Conservation (phyloP, 306 rosid genomes). For the Rosa lucieae region DNA sequence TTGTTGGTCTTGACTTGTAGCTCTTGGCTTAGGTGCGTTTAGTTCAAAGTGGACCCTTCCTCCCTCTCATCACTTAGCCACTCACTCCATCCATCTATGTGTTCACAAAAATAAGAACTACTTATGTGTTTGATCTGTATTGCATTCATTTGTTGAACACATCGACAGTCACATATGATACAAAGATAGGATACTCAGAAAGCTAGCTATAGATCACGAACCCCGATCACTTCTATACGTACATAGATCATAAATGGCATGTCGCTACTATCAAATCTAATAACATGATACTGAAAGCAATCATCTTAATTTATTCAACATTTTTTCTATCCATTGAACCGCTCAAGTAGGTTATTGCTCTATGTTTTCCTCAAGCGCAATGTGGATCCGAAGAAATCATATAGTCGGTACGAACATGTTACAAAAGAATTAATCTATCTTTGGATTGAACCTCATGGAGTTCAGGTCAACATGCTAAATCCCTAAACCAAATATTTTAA, state of each 20-base stretch:
- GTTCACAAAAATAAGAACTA: background rate
- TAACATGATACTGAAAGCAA: background rate
- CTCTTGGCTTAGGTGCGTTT: constrained; percentile 37
- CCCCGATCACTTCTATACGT: background rate
- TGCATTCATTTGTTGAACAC: background rate
- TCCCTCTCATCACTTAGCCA: constrained; percentile 7
- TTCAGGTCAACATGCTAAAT: background rate
- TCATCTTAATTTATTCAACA: no score
- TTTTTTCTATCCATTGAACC: no score
- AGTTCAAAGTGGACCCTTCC: constrained; percentile 32
- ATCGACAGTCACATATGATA: background rate
- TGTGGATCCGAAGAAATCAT: background rate
- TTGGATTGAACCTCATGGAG: background rate
- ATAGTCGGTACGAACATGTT: background rate
- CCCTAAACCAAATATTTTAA: background rate
- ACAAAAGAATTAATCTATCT: background rate
- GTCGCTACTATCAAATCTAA: background rate
- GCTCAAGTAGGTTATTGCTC: background rate
- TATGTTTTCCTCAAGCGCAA: background rate
- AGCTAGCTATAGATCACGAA: background rate
- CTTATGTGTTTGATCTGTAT: background rate
- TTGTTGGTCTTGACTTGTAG: constrained; percentile 45
- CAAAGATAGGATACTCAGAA: background rate
- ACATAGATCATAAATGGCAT: background rate
- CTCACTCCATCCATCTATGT: constrained; percentile 18